Evolutionary conservation across 257 asterid genomes (phyloP), one percentile per base, ranked within the genome.

Genomic region (Penstemon barbatus): DNA sequence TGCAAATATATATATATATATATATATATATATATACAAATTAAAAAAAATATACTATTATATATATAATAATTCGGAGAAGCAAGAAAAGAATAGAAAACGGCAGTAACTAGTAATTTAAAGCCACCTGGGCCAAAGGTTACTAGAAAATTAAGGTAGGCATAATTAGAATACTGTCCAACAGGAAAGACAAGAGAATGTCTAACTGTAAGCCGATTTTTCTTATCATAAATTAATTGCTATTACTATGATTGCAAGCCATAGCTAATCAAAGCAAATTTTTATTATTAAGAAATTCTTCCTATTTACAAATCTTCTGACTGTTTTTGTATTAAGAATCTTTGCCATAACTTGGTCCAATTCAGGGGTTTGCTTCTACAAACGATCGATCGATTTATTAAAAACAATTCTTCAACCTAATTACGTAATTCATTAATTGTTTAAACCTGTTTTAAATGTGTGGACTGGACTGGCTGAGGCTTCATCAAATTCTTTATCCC

Each of bases 201-300:
- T 75, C 80, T 41, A 72, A 79, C 70, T 76, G 57, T 9, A 63
- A 76, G 55, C 66, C 72, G 78, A 76, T 75, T 68, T 66, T 25
- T 75, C 61, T 72, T 61, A 66, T 73, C 70, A 66, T 69, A 62
- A 62, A 82, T 71, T 71, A 78, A 79, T 78, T 70, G 75, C 70
- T 55, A 74, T 76, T 76, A 79, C 80, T 65, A 71, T 82, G 66
- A 79, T 74, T 76, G 80, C 50, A 70, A 68, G 73, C 65, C 63
- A 74, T 82, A 68, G 55, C 74, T 71, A 76, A 73, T 73, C 80
- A 71, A 71, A 49, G 78, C 33, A 65, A 74, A 67, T 67, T 79
- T 68, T 74, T 74, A 42, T 38, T 66, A 67, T 57, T 25, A 52
- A 63, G 5, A 73, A 71, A 66, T 57, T 76, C 46, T 62, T 33